Evolutionary conservation across 257 asterid species (phyloP), one percentile per base, ranked within the genome.

Genomic region (Linaria vulgaris): DNA sequence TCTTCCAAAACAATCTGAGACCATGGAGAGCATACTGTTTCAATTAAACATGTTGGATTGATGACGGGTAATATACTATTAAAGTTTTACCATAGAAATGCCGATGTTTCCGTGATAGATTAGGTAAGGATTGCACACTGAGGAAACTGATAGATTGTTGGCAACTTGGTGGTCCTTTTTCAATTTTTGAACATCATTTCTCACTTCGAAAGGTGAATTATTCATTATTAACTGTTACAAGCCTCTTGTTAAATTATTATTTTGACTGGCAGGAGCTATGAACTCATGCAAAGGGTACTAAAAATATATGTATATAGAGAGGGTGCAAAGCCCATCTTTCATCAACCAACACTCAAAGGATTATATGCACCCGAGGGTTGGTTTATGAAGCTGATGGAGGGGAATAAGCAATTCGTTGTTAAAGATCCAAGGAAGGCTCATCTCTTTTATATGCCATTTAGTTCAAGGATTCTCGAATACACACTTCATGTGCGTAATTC

Each of bases 351-450:
- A 55, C 83, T 85, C 39, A 88, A 84, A 60, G 96, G 96, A 61
- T 45, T 90, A 30, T 90, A 90, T 72, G 96, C 97, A 37, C 85
- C 96, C 5, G 96, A 90, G 75, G 97, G 97, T 66, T 90, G 97
- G 97, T 90, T 90, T 72, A 90, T 90, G 92, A 90, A 90, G 71
- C 85, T 90, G 67, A 85, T 90, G 97, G 97, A 83, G 78, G 86
- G 84, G 27, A 85, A 83, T 55, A 90, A 70, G 60, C 84, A 53
- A 38, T 90, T 80, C 52, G 65, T 71, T n/a, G 91, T 88, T 53
- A 90, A 85, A 69, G 92, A 85, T 78, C 86, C 97, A 4, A 56
- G 81, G 45, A 82, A 74, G 71, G 97, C 97, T 56, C 96, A 90
- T 74, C 84, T 90, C 30, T 90, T 88, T 70, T 90, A 90, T 75